Base-by-base conservation (phyloP, 1,284 basidiomycete genomes). In the Sporisorium sorghi region DNA sequence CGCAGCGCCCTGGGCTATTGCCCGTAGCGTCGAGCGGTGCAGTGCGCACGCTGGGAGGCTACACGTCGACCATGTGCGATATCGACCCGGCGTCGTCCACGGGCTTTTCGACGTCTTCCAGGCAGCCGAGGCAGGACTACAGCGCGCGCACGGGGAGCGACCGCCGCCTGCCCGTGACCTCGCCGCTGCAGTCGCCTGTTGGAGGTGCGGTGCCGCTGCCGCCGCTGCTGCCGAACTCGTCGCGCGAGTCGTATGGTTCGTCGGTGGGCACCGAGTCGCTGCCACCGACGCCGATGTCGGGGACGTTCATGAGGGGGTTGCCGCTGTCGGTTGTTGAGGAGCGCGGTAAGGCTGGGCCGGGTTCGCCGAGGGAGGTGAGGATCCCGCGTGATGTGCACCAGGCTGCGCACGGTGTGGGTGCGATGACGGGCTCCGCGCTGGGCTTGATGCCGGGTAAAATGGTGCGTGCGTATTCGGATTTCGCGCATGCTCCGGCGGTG, bases 251-350 rank as follows among this genome's bases (percentile, higher is more conserved):
- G n/a, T 76, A 40, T 42, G 68, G 68, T 17, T 62, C 56, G 14
- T 67, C 63, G 5, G 55, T 60, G 3, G 61, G 58, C 15, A 61
- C 58, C 33, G 67, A 75, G 32, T 71, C 67, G 23, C 54, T 68
- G 15, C 73, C 73, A 1, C 64, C 60, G 4, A 76, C 73, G 1
- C 73, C 73, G 14, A 35, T 54, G 19, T 76, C 73, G 21, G 65
- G 64, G 3, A 76, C 68, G 2, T 76, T 65, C 48, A 8, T 65
- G 24, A 67, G 72, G 10, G 42, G 57, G 3, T 43, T 73, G 24
- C 70, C 70, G 2, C 17, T 47, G 2, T 11, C 46, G 3, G 39
- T 32, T 19, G 44, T 28, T 2, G 59, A 68, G 5, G 65, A 58
- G 19, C 49, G 49, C 19, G 33, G 15, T 26, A 62, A 46, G 58